phyloP scores from a whole-genome alignment of 257 asterid species.

The Solanum sitiens region DNA sequence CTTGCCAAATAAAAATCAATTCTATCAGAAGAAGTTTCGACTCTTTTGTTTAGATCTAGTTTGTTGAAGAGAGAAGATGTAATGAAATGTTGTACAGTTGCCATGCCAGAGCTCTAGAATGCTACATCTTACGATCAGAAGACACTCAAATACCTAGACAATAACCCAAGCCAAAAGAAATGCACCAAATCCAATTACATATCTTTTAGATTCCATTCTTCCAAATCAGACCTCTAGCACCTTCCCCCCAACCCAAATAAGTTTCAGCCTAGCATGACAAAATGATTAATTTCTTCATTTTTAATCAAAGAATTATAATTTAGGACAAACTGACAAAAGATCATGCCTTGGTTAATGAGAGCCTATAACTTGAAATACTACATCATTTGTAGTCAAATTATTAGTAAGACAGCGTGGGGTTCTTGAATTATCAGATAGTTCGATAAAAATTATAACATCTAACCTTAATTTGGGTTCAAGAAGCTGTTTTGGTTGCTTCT shows the following conservation, averaged over 20 bases:
- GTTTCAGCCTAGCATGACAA: not conserved
- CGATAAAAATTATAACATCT: not conserved
- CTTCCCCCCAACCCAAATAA: not conserved
- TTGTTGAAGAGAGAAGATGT: not conserved
- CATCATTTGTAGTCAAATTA: not conserved
- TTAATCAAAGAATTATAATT: not conserved
- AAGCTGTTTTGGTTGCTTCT: constrained; percentile 19
- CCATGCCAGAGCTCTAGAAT: not conserved
- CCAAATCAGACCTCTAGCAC: not conserved
- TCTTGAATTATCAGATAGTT: not conserved
- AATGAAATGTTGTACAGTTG: not conserved
- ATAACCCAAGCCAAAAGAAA: not conserved
- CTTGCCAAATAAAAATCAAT: not conserved
- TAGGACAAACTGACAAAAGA: not conserved
- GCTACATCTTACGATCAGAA: not conserved
- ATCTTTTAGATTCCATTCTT: not conserved
- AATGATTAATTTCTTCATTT: not conserved
- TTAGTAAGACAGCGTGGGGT: not conserved
- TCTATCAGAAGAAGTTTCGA: not conserved
- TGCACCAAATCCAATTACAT: not conserved
- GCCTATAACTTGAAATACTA: not conserved
- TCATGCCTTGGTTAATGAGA: not conserved
- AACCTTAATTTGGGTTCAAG: constrained; percentile 65
- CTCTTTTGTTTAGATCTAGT: not conserved
- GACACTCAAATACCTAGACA: not conserved